Conservation (phyloP, 495 filamentous ascomycete genomes). For the Annulohypoxylon bovei region DNA sequence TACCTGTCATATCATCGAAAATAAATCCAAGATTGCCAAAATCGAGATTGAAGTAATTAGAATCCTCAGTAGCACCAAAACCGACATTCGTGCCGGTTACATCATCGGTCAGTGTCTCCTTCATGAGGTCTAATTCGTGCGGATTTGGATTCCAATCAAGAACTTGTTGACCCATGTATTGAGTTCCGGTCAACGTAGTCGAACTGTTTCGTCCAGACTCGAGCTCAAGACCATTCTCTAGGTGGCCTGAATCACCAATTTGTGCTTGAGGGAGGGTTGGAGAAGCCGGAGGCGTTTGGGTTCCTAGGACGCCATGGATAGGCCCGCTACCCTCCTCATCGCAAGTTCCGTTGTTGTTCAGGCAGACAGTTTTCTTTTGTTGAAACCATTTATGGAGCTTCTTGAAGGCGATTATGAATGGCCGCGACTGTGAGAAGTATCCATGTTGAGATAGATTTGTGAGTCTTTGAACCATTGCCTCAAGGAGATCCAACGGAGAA, state of each 20-base stretch:
- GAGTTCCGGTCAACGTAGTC: neutral
- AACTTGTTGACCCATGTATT: neutral
- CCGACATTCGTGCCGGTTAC: neutral
- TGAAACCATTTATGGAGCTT: constrained; percentile 32
- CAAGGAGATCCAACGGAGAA: constrained; percentile 12
- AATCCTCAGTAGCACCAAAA: neutral
- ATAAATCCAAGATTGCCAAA: constrained; percentile 5
- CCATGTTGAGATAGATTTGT: constrained; percentile 21
- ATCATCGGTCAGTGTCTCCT: neutral
- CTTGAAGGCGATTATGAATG: constrained; percentile 31
- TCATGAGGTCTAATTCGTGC: neutral
- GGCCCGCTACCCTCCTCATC: constrained; percentile 8
- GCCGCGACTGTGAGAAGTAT: constrained; percentile 33
- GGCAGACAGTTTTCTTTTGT: constrained; percentile 34
- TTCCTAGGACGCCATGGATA: constrained; percentile 31
- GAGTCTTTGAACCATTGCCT: constrained; percentile 27
- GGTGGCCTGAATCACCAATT: neutral
- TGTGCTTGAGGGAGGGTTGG: neutral
- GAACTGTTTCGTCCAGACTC: neutral
- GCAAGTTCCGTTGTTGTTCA: constrained; percentile 29
- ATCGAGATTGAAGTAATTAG: constrained; percentile 1
- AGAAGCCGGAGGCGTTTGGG: constrained; percentile 32
- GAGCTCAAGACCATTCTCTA: neutral
- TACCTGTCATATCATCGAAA: constrained; percentile 28
- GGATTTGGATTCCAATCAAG: constrained; percentile 20